These are phyloP conservation scores for Anastatica hierochuntica DNA, from an alignment of 345 rosid species.

Conservation along the genomic window DNA sequence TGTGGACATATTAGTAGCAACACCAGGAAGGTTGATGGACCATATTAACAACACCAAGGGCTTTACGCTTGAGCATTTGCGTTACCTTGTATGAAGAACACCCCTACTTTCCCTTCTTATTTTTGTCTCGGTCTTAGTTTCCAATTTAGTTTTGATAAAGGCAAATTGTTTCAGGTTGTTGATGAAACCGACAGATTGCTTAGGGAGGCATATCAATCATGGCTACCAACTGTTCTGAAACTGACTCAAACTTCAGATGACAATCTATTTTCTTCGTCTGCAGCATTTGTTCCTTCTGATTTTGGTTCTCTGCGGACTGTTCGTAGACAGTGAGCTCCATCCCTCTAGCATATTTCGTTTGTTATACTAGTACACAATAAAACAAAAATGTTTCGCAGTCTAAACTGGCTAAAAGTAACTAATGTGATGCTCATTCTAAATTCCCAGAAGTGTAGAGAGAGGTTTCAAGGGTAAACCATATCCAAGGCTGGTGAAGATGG, in stretches of 20 bases:
- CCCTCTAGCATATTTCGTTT: not conserved
- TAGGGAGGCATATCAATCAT: constrained; percentile 89
- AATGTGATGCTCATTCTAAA: constrained; percentile 5
- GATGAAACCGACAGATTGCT: constrained; percentile 95
- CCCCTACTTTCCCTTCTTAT: not conserved
- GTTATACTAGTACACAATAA: not conserved
- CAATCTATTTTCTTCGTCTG: constrained; percentile 26
- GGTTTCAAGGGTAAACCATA: constrained; percentile 69
- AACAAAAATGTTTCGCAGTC: not conserved
- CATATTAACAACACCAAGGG: constrained; percentile 81
- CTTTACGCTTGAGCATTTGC: constrained; percentile 85
- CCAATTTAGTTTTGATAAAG: not conserved
- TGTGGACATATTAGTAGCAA: constrained; percentile 90
- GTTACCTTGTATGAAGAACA: constrained; percentile 65
- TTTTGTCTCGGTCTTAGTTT: not conserved
- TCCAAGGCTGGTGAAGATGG: constrained; percentile 87
- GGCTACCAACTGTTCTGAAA: constrained; percentile 89
- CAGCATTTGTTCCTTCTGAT: constrained; percentile 23
- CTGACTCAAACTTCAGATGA: constrained; percentile 34
- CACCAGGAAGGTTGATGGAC: constrained; percentile 98
- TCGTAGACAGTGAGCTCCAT: constrained; percentile 63
- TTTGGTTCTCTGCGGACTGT: constrained; percentile 64
- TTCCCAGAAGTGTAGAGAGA: constrained; percentile 61
- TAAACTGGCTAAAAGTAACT: not conserved
- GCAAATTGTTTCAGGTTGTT: constrained; percentile 54